Conservation (phyloP, 805 yeast species). For the Spathaspora gorwiae region DNA sequence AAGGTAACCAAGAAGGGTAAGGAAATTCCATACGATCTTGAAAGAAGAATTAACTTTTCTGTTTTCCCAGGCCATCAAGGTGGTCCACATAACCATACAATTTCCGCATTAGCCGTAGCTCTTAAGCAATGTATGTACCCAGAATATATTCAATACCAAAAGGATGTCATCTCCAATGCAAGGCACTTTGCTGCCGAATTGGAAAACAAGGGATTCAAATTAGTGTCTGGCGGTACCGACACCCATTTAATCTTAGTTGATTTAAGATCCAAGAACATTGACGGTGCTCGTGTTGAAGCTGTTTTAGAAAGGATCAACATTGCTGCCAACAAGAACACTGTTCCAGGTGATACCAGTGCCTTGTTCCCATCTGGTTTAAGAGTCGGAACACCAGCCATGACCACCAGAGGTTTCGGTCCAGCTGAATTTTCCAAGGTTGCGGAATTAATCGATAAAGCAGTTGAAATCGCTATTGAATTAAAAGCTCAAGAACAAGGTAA, state of each 20-base stretch:
- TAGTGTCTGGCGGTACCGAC: slow-evolving; percentile 94
- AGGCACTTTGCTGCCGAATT: slow-evolving; percentile 74
- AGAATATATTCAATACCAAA: slow-evolving; percentile 87
- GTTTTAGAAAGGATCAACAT: slow-evolving; percentile 92
- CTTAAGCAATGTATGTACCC: slow-evolving; percentile 89
- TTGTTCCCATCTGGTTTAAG: slow-evolving; percentile 96
- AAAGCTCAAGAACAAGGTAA: slow-evolving; percentile 60
- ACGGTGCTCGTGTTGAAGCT: slow-evolving; percentile 96
- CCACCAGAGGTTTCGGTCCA: slow-evolving; percentile 92
- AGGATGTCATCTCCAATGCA: slow-evolving; percentile 84
- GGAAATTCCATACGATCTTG: slow-evolving; percentile 86
- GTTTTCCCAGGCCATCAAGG: slow-evolving; percentile 99
- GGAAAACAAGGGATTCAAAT: slow-evolving; percentile 64
- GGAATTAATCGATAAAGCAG: slow-evolving; percentile 74
- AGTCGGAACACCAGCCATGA: slow-evolving; percentile 98
- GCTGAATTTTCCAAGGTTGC: slow-evolving; percentile 80
- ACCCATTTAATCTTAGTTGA: slow-evolving; percentile 93
- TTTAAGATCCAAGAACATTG: slow-evolving; percentile 83
- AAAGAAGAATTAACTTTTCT: slow-evolving; percentile 92
- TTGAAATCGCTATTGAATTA: slow-evolving; percentile 56
- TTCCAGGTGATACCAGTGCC: slow-evolving; percentile 97
- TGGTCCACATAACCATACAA: slow-evolving; percentile 99
- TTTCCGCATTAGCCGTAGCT: slow-evolving; percentile 95
- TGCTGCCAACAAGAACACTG: slow-evolving; percentile 95
- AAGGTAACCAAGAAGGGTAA: slow-evolving; percentile 84